Base-by-base conservation (phyloP, 2,329 filamentous ascomycete genomes). In the Elsinoe ampelina region DNA sequence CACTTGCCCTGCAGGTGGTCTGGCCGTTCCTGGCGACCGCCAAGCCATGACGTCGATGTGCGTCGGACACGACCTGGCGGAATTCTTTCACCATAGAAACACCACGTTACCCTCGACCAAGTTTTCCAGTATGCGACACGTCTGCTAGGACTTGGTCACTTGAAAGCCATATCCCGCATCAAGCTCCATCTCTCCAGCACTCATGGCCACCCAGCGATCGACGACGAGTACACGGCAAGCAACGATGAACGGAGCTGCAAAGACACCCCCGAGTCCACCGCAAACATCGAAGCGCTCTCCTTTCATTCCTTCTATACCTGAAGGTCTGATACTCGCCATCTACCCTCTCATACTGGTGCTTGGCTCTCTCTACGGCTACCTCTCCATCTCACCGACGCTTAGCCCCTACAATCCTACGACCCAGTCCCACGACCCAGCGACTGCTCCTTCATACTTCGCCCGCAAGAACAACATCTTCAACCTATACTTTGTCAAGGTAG, bases 401-500 rank as follows among this genome's bases (percentile, higher is more conserved):
- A 77, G 81, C 1, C 77, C 80, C 2, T 89, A 89, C 75, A 81
- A 83, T 61, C 70, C 76, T 2, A 66, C 73, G 39, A 71, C 78
- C 20, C 86, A 90, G 67, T 80, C 85, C 11, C 85, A 88, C 71
- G 71, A 76, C 2, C 77, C 71, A 58, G 67, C 70, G 39, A 70
- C 77, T 3, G 81, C 85, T 52, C 87, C 87, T 2, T 85, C 80
- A 68, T 98, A 97, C 76, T 98, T 98, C 70, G 92, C 93, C 47
- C 86, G 86, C 64, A 98, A 98, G 73, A 80, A 83, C 70, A 98
- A 98, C 73, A 65, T 96, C 54, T 87, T 97, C 80, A 98, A 98
- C 69, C 72, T 87, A 47, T 80, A 90, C 65, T 98, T 97, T 67
- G 93, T 98, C 66, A 98, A 98, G 77, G 78, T 87, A 55, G 92